Evolutionary conservation across 2,329 filamentous ascomycete genomes (phyloP).

Genomic region (Curvularia hawaiiensis): DNA sequence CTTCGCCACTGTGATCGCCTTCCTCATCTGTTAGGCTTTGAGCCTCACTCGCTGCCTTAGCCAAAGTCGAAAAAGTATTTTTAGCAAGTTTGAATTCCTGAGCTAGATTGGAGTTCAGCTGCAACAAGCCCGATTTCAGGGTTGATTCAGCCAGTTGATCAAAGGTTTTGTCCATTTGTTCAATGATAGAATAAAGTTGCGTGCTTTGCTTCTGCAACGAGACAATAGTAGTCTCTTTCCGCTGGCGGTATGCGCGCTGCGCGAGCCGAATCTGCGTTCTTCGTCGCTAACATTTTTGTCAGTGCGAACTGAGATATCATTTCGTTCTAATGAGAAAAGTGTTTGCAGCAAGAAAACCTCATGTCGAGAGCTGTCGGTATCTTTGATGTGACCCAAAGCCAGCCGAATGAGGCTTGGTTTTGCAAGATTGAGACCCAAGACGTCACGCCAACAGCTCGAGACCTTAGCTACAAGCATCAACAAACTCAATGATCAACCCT

Average conservation of each 20-base stretch:
- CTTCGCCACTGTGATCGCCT: conserved; percentile 11
- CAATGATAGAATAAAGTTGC: conserved; percentile 70
- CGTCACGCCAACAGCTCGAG: not conserved
- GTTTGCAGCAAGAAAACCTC: not conserved
- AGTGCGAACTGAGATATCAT: conserved; percentile 8
- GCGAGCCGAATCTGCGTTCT: conserved; percentile 87
- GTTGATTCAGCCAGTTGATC: conserved; percentile 68
- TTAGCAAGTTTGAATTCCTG: conserved; percentile 62
- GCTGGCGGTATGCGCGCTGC: conserved; percentile 81
- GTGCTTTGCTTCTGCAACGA: conserved; percentile 73
- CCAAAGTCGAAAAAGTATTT: conserved; percentile 63
- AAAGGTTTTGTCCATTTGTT: conserved; percentile 76
- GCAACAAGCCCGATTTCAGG: conserved; percentile 62
- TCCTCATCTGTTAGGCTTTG: conserved; percentile 38
- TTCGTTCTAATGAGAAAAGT: not conserved
- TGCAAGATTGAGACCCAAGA: not conserved
- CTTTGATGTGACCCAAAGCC: no score
- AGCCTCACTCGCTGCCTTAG: conserved; percentile 51
- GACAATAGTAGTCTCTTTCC: conserved; percentile 82
- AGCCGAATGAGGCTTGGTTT: not conserved
- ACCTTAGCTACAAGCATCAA: not conserved
- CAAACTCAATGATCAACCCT: not conserved
- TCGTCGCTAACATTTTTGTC: conserved; percentile 62
- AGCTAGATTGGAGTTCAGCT: conserved; percentile 62
- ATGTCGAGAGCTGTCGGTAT: not conserved